phyloP scores from a whole-genome alignment of 2,329 filamentous ascomycete genomes.

The Xylariaceae sp. region DNA sequence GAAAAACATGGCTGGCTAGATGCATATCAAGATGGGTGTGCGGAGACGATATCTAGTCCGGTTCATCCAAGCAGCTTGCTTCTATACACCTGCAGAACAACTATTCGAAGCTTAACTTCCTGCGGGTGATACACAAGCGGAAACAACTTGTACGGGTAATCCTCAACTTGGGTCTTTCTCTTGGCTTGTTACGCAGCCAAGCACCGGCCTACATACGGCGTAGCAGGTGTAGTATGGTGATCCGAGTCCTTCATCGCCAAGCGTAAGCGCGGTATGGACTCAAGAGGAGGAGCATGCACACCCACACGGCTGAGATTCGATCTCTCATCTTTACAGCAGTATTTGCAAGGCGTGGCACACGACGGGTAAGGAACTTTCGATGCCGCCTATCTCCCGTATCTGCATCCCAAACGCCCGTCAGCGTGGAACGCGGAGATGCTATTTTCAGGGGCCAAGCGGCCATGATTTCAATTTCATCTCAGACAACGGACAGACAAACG shows the following conservation, averaged over 20 bases:
- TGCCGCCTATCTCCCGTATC: background rate
- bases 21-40: conserved; percentile 1
- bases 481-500: background rate
- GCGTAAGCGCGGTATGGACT: background rate
- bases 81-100: too few species aligned
- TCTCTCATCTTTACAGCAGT: background rate
- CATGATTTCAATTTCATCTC: background rate
- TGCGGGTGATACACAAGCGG: background rate
- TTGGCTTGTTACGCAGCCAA: background rate
- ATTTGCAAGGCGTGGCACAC: background rate
- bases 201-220: background rate
- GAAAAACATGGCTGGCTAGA: conserved; percentile 10
- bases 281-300: background rate
- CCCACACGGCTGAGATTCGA: too few species aligned
- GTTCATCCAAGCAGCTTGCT: conserved; percentile 3
- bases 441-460: background rate
- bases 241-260: background rate
- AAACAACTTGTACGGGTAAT: background rate
- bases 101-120: too few species aligned
- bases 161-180: background rate
- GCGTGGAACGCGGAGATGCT: background rate
- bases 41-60: conserved; percentile 6
- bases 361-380: background rate
- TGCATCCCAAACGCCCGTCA: background rate
- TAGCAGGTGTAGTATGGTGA: background rate